Base-by-base conservation (phyloP, 1,284 basidiomycete genomes). In the Puccinia brachypodii region DNA sequence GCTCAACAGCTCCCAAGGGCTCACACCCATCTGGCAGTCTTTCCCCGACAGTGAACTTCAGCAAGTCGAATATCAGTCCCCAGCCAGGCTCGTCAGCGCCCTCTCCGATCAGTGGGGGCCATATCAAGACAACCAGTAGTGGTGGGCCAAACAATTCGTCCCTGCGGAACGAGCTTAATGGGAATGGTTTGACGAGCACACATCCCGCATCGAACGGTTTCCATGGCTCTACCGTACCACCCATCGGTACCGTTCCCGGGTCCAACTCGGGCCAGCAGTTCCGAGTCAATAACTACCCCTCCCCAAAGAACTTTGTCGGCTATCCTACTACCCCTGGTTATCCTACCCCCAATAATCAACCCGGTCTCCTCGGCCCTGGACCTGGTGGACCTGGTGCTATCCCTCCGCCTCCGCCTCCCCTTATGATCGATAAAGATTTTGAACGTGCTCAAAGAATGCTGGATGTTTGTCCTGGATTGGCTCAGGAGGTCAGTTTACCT, bases 241-340 rank as follows among this genome's bases (percentile, higher is more conserved):
- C 62, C 22, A 40, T 50, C 22, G 44, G 9, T 44, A 50, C 47
- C 64, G 16, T 19, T 31, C 38, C 33, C 33, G 25, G 53, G 25
- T 28, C 25, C n/a, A n/a, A 33, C 66, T 19, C 66, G 13, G 31
- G 22, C 47, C 47, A 40, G 47, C 64, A 69, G 40, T 28, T 79
- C 14, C 36, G 77, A 42, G 77, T 79, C n/a, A 79, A 79, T 31
- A 79, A 79, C 42, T 79, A 79, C 25, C 77, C 77, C 31, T 40
- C 47, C 28, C 64, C 47, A 7, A 79, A 71, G 38, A 56, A 40
- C 25, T 69, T 50, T 53, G 68, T 28, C 3, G 66, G 77, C n/a
- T 56, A 72, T n/a, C 28, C 69, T 13, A 9, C 69, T 3, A 40
- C 62, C 31, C 50, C 44, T 16, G 69, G 69, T 13, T 53, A 53